Evolutionary conservation across 2,329 filamentous ascomycete species (phyloP), one percentile per base, ranked within the genome.

Genomic region (Pezizomycotina sp.): DNA sequence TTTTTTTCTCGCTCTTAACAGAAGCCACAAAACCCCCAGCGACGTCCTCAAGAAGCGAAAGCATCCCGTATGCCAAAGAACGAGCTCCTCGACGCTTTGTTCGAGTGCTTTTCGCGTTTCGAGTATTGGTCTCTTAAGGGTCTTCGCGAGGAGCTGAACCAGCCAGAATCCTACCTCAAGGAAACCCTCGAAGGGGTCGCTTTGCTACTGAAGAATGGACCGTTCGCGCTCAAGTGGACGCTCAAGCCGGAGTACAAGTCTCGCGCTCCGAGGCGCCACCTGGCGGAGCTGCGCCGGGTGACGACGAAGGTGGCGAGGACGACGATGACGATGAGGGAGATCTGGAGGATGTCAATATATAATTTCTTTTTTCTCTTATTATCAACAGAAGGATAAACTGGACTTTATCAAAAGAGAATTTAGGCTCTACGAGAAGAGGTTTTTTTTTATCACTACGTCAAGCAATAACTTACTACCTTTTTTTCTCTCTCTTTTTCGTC

Each of bases 61-160:
- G 77, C 80, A 18, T 78, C 81, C 21, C 84, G 89, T 60, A 84
- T 95, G 60, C 75, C 82, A 27, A 74, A 84, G 57, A 77, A 82
- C 63, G 77, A 89, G 52, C 72, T 98, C 45, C 62, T 92, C 59
- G 84, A 93, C 60, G 68, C 71, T 47, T 74, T 98, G 43, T 83
- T 86, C 62, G 62, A 68, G 31, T 77, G 75, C 54, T 98, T 93
- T 71, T 71, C 75, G 38, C 64, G 77, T 52, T 92, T 78, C 64
- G 74, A 76, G 50, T 95, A 89, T 59, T 98, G 86, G 84, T 74
- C 78, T n/a, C 79, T 95, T 65, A 84, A 81, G 53, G 71, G 77
- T 4, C 69, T 98, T 49, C 81, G 82, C 46, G 66, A 72, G 32
- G 63, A 68, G 43, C 69, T 91, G 24, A 70, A 75, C 42, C 89